A percentile compares a stretch with the other conserved stretches of the same genome.
These are phyloP conservation scores for Backusella luteola DNA, from an alignment of 192 early-diverging fungal species.

Conservation along the genomic window DNA sequence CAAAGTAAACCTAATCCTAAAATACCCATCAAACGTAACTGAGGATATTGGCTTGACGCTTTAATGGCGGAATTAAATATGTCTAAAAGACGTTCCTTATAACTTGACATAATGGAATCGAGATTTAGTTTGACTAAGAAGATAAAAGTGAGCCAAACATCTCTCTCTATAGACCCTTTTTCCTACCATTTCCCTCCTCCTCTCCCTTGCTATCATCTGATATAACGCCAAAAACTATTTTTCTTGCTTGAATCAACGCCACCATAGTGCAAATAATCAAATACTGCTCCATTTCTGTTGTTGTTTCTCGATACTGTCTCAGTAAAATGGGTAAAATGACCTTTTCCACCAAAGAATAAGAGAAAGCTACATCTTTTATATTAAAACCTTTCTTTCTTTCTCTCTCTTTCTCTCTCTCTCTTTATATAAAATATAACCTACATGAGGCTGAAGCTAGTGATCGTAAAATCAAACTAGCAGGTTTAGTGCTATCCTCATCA, in stretches of 20 bases:
- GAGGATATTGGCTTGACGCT: constrained; percentile 71
- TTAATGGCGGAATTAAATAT: constrained; percentile 66
- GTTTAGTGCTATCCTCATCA: constrained; percentile 65
- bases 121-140: constrained; percentile 48
- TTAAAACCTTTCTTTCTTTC: not conserved
- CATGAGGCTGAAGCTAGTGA: constrained; percentile 59
- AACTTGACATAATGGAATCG: constrained; percentile 59
- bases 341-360: constrained; percentile 53
- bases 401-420: not conserved
- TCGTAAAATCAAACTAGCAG: constrained; percentile 62
- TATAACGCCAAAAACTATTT: not conserved
- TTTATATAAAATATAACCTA: constrained; percentile 22
- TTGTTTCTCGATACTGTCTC: constrained; percentile 54
- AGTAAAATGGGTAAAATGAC: constrained; percentile 63
- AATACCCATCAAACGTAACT: constrained; percentile 66
- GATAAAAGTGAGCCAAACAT: not conserved
- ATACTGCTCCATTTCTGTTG: constrained; percentile 36
- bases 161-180: not conserved
- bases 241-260: constrained; percentile 10
- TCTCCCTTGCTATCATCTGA: not conserved
- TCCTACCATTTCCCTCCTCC: not conserved
- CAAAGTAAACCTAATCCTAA: constrained; percentile 68
- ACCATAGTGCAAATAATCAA: constrained; percentile 13
- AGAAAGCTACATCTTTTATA: constrained; percentile 46
- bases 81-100: constrained; percentile 73